phyloP scores from a whole-genome alignment of 2,329 filamentous ascomycete genomes.

The Ascochyta rabiei region DNA sequence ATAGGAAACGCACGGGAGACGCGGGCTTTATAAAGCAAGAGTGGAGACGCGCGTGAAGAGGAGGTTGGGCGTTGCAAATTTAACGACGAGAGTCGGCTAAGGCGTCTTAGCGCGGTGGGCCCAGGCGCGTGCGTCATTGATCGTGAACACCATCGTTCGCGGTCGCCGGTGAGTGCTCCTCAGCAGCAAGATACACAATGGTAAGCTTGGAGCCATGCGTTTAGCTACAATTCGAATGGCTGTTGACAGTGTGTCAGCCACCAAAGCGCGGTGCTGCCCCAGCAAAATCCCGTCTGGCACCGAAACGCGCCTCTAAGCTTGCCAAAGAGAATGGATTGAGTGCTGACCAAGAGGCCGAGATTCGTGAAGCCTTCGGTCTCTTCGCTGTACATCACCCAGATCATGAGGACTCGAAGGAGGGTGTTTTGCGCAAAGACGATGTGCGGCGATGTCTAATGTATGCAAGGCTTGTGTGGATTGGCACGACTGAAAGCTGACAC shows the following conservation, averaged over 20 bases:
- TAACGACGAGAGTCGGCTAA: slow-evolving; percentile 2
- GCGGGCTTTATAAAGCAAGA: slow-evolving; percentile 6
- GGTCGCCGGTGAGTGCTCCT: slow-evolving; percentile 1
- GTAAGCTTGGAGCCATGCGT: slow-evolving; percentile 12
- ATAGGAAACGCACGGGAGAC: slow-evolving; percentile 3
- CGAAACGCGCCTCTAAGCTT: slow-evolving; percentile 76
- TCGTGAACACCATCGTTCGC: slow-evolving; percentile 9
- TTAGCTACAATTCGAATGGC: background rate
- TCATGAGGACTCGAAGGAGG: slow-evolving; percentile 69
- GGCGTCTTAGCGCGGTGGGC: background rate
- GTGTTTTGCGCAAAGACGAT: slow-evolving; percentile 51
- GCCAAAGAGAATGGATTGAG: slow-evolving; percentile 90
- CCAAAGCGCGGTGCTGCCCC: slow-evolving; percentile 37
- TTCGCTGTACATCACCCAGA: slow-evolving; percentile 65
- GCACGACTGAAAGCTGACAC: slow-evolving; percentile 4
- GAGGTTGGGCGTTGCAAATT: slow-evolving; percentile 17
- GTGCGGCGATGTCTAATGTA: slow-evolving; percentile 61
- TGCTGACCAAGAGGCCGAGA: slow-evolving; percentile 84
- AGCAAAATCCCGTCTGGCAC: slow-evolving; percentile 24
- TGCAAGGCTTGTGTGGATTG: background rate
- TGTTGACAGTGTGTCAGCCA: slow-evolving; percentile 25
- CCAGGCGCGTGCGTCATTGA: slow-evolving; percentile 28
- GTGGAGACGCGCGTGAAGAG: slow-evolving; percentile 10
- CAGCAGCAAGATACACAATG: slow-evolving; percentile 20
- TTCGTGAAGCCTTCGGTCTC: slow-evolving; percentile 85